phyloP scores from a whole-genome alignment of 2,329 filamentous ascomycete species.

The Cytospora schulzeri region DNA sequence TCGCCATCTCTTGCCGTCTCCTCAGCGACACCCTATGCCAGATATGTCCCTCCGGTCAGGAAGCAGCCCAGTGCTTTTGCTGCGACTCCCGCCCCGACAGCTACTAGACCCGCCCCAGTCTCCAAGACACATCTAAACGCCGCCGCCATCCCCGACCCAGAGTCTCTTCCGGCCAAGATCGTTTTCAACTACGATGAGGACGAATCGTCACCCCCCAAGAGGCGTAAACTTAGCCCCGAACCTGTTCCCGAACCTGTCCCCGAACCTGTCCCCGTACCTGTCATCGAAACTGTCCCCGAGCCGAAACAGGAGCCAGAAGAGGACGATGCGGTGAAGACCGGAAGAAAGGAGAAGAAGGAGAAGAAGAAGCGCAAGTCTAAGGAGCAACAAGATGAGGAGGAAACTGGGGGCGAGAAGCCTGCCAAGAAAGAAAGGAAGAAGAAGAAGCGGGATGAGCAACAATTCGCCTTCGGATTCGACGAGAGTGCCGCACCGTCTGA shows the following conservation, averaged over 20 bases:
- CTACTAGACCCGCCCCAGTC: not conserved
- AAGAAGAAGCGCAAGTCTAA: conserved; percentile 35
- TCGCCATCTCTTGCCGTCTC: conserved; percentile 31
- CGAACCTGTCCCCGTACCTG: too few species aligned
- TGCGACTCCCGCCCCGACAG: not conserved
- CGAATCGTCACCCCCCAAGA: conserved; percentile 24
- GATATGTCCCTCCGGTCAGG: conserved; percentile 27
- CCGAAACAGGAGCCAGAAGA: conserved; percentile 28
- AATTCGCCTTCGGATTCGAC: conserved; percentile 30
- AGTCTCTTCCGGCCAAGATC: conserved; percentile 26
- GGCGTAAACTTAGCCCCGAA: conserved; percentile 24
- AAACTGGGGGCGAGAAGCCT: conserved; percentile 39
- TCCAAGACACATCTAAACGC: conserved; percentile 26
- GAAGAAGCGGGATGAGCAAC: conserved; percentile 47
- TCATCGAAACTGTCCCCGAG: not conserved
- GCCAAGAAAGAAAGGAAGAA: conserved; percentile 60
- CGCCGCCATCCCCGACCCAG: conserved; percentile 22
- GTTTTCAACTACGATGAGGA: conserved; percentile 33
- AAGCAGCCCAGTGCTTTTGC: not conserved
- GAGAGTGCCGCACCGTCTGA: not conserved
- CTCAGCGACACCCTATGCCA: conserved; percentile 25
- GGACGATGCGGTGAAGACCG: conserved; percentile 34
- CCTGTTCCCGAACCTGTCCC: not conserved
- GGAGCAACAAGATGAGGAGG: conserved; percentile 32
- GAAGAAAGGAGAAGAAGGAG: conserved; percentile 35